These are phyloP conservation scores for Letharia lupina DNA, from an alignment of 495 filamentous ascomycete genomes.

Conservation along the genomic window DNA sequence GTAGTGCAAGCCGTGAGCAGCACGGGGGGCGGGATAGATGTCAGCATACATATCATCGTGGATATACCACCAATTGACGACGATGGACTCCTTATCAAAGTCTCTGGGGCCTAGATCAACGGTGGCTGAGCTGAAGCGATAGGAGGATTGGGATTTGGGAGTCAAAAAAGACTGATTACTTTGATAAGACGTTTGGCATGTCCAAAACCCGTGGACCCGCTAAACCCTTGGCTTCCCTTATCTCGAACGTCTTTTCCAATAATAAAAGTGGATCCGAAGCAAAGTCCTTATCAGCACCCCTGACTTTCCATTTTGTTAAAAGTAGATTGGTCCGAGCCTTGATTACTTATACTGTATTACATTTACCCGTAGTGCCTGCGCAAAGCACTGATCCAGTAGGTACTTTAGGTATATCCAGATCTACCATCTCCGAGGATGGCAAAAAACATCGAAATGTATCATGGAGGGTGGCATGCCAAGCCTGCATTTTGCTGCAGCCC, in stretches of 20 bases:
- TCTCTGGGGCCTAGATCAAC: constrained; percentile 9
- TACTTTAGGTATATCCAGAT: neutral
- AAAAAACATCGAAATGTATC: neutral
- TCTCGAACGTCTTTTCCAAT: constrained; percentile 1
- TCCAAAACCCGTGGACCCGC: neutral
- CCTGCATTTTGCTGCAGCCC: neutral
- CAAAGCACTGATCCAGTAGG: neutral
- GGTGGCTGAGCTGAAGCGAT: neutral
- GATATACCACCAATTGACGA: constrained; percentile 11
- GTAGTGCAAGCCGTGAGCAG: neutral
- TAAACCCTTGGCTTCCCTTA: neutral
- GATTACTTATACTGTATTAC: neutral
- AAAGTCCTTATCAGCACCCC: constrained; percentile 15
- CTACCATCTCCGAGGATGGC: constrained; percentile 15
- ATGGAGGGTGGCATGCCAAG: no score
- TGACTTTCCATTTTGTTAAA: neutral
- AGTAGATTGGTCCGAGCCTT: neutral
- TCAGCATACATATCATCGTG: constrained; percentile 14
- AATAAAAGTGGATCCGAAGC: neutral
- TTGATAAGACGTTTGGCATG: neutral
- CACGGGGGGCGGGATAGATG: neutral
- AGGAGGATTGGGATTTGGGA: neutral
- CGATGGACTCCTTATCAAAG: constrained; percentile 11
- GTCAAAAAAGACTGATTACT: no score
- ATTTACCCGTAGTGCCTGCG: neutral